Conservation (phyloP, 495 filamentous ascomycete genomes). For the Aspergillus taichungensis region DNA sequence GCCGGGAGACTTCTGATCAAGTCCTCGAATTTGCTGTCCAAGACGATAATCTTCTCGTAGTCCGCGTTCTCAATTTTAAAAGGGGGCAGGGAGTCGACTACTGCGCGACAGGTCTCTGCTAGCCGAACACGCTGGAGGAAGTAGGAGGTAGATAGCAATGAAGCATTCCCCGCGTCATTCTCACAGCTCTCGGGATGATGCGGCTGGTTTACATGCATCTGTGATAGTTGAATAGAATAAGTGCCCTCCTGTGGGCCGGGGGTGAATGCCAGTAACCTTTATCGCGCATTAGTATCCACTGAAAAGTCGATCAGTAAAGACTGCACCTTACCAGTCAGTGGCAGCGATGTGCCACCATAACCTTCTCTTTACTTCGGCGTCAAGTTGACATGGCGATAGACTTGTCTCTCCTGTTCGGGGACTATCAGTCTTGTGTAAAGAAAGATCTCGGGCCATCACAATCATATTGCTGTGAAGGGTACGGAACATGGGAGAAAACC, state of each 20-base stretch:
- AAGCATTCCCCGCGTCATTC: neutral
- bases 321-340: slow-evolving; percentile 39
- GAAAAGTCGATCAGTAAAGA: slow-evolving; percentile 7
- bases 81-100: slow-evolving; percentile 29
- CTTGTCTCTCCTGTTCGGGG: slow-evolving; percentile 11
- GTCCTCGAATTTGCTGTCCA: slow-evolving; percentile 28
- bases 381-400: slow-evolving; percentile 10
- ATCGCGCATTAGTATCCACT: slow-evolving; percentile 1
- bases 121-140: slow-evolving; percentile 32
- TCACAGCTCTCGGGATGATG: slow-evolving; percentile 22
- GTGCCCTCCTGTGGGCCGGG: slow-evolving; percentile 44
- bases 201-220: slow-evolving; percentile 35
- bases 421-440: too few relatives aligned
- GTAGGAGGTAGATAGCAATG: slow-evolving; percentile 20
- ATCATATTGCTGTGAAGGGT: too few relatives aligned
- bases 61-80: slow-evolving; percentile 21
- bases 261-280: slow-evolving; percentile 27
- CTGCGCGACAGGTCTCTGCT: slow-evolving; percentile 31
- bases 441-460: too few relatives aligned
- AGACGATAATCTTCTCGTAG: slow-evolving; percentile 28
- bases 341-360: slow-evolving; percentile 41
- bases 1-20: slow-evolving; percentile 13
- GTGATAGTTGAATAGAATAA: slow-evolving; percentile 35
- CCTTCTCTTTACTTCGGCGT: slow-evolving; percentile 31
- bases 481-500: too few relatives aligned